Evolutionary conservation across 2,329 filamentous ascomycete genomes (phyloP), one percentile per base, ranked within the genome.

Genomic region (Colletotrichum sp.): DNA sequence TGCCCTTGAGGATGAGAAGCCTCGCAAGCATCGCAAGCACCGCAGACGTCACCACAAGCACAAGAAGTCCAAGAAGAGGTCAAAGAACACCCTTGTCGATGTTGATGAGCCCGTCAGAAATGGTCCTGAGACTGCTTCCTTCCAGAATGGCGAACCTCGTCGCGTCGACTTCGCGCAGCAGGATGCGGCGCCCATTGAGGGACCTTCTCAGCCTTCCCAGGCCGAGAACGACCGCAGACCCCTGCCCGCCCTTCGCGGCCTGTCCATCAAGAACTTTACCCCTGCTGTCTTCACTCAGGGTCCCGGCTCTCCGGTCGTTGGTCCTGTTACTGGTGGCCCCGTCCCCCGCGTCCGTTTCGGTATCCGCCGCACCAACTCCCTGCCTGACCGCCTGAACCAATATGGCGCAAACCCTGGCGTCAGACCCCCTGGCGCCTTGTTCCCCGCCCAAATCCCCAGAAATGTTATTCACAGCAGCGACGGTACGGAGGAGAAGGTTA

Each of bases 341-440:
- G 87, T 92, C 59, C 90, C 91, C 8, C 88, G 89, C 34, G 89
- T 93, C 74, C 88, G 90, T 57, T 91, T 91, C 78, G 91, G 91
- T n/a, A 92, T 95, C 69, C 92, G 93, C 72, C 90, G 94, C 71
- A 95, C 94, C 24, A 95, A 91, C 81, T 96, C 94, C 1, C 88
- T 96, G 4, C 94, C 94, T 0, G 93, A 94, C 79, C 90, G 93
- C 21, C 88, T 95, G 10, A 91, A 90, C 76, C 83, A 86, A 26
- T 79, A 83, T 39, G 70, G 68, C 21, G 26, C 39, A 6, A 80
- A 82, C 30, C 28, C 59, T 21, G n/a, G 44, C 18, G 79, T 86
- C 39, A 88, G 90, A 6, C 81, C 89, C 2, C 88, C 90, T 1
- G 89, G 89, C 8, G 86, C 86, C 36, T 86, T 90, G 85, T 82